A percentile compares a stretch with the other conserved stretches of the same genome.
These are phyloP conservation scores for Backusella tuberculispora DNA, from an alignment of 192 early-diverging fungal genomes.

Conservation along the genomic window DNA sequence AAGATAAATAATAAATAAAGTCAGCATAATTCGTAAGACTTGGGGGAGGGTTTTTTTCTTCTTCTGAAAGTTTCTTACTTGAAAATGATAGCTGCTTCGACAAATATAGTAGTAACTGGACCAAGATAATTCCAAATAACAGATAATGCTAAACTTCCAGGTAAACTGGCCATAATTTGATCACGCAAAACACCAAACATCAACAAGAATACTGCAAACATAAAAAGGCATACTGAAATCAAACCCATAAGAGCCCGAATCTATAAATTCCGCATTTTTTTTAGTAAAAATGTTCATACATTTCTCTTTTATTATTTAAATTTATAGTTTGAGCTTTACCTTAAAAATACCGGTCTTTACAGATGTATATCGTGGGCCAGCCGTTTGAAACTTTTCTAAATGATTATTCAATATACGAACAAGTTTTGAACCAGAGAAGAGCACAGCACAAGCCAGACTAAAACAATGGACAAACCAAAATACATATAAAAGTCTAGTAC, in stretches of 20 bases:
- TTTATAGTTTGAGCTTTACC: not conserved
- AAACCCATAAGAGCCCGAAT: constrained; percentile 30
- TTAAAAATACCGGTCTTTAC: constrained; percentile 35
- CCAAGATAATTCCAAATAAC: constrained; percentile 37
- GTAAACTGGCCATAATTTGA: constrained; percentile 23
- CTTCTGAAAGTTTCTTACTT: constrained; percentile 15
- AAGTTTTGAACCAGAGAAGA: constrained; percentile 28
- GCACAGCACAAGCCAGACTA: constrained; percentile 19
- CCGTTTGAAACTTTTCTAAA: constrained; percentile 19
- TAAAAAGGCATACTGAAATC: constrained; percentile 25
- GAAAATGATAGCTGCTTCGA: constrained; percentile 33
- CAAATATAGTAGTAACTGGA: constrained; percentile 23
- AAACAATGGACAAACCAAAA: constrained; percentile 37
- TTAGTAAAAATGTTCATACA: not conserved
- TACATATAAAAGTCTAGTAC: constrained; percentile 29
- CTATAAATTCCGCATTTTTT: constrained; percentile 4
- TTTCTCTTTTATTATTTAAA: not conserved
- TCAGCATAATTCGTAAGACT: not conserved
- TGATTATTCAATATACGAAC: constrained; percentile 25
- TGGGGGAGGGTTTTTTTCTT: not conserved
- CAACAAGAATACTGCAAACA: constrained; percentile 37
- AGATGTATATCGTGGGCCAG: constrained; percentile 31
- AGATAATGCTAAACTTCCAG: constrained; percentile 23
- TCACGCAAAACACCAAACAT: constrained; percentile 39
- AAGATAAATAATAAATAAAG: not conserved